Evolutionary conservation across 1,139 yeast species (phyloP).

Genomic region (Yamadazyma dendronema): DNA sequence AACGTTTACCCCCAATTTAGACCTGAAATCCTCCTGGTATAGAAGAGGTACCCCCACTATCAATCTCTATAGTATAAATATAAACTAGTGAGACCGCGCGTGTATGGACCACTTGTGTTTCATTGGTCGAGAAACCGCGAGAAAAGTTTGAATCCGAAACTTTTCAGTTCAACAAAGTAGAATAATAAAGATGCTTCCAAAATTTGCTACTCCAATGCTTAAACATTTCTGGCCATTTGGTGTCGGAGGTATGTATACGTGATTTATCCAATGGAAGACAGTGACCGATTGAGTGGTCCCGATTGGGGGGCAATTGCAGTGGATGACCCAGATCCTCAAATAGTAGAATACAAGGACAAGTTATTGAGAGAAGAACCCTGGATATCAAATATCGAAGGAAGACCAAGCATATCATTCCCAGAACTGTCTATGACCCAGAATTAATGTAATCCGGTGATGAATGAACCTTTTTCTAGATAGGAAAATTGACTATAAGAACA

Average conservation of each 20-base stretch:
- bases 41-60: conserved; percentile 28
- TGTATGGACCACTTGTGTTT: conserved; percentile 1
- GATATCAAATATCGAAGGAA: too few species aligned
- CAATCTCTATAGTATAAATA: conserved; percentile 7
- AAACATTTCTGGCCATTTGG: conserved; percentile 51
- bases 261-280: neutral
- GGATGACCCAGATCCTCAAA: too few species aligned
- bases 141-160: conserved; percentile 11
- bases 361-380: too few species aligned
- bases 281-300: neutral
- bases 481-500: too few species aligned
- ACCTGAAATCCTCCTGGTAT: conserved; percentile 24
- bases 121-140: conserved; percentile 9
- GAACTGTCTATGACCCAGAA: too few species aligned
- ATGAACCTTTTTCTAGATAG: too few species aligned
- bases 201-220: conserved; percentile 47
- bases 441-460: too few species aligned
- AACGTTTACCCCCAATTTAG: conserved; percentile 3
- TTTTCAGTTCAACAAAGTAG: conserved; percentile 8
- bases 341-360: too few species aligned
- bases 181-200: conserved; percentile 18
- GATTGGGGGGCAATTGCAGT: too few species aligned
- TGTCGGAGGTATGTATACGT: conserved; percentile 50
- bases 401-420: too few species aligned
- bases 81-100: neutral